Evolutionary conservation across 2,329 filamentous ascomycete genomes (phyloP).

Genomic region (Fonsecaea erecta): DNA sequence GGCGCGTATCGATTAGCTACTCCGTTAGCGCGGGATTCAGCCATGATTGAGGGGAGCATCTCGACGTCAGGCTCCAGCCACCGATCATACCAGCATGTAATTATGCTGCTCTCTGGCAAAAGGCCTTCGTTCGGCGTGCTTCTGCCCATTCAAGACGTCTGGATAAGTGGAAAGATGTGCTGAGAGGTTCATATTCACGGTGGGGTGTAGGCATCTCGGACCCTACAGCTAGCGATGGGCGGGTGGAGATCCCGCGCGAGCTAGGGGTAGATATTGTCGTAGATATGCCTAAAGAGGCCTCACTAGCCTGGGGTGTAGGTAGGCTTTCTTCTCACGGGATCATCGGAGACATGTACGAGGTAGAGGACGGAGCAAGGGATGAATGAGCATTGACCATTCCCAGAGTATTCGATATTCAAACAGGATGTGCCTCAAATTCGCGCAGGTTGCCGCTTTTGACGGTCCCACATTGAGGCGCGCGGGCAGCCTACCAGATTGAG

Average conservation of each 20-base stretch:
- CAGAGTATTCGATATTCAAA: background rate
- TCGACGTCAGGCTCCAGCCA: background rate
- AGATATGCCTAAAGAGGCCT: too few relatives aligned
- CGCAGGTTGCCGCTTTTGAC: background rate
- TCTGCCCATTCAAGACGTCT: background rate
- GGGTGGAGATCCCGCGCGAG: background rate
- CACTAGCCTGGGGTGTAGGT: too few relatives aligned
- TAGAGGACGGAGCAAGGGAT: background rate
- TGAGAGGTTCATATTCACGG: background rate
- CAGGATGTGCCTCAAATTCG: background rate
- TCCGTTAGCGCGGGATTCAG: background rate
- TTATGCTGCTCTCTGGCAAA: background rate
- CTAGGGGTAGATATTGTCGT: too few relatives aligned
- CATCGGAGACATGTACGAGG: too few relatives aligned
- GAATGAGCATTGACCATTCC: background rate
- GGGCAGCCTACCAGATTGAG: background rate
- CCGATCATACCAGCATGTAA: background rate
- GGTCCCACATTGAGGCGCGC: background rate
- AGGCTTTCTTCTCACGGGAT: too few relatives aligned
- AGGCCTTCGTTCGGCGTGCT: background rate
- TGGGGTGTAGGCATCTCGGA: background rate
- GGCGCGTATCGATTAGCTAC: background rate
- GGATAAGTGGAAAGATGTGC: background rate
- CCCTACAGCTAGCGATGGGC: background rate
- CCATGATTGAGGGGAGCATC: background rate